Base-by-base conservation (phyloP, 106 monocot species). In the Platanthera guangdongensis region DNA sequence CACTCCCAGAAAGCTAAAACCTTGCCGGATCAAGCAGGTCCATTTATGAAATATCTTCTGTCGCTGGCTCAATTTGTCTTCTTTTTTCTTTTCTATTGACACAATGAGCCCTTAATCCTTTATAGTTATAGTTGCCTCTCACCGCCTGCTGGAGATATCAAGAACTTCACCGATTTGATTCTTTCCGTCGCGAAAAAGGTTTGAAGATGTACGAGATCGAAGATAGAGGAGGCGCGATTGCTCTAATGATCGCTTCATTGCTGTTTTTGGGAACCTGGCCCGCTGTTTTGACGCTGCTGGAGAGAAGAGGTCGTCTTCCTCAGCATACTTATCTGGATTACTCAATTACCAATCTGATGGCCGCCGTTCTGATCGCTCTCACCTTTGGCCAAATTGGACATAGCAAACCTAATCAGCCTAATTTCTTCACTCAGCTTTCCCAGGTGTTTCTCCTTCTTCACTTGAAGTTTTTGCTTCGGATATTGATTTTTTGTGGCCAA, bases 271-370 rank as follows among this genome's bases (percentile, higher is more conserved):
- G 95, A 18, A 95, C 95, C 19, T 95, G 92, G 92, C 95, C 95
- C 60, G 95, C 92, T 73, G 76, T 92, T 79, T 62, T 95, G 45
- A 88, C 92, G 52, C 80, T 95, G 5, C 59, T 95, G n/a, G 92
- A 95, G 89, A 78, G 84, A 80, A 85, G 95, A 47, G 95, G 95
- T 18, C 95, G 95, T 48, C 91, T 95, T n/a, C 95, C 92, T 48
- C 95, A 95, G 79, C 95, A 95, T 49, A 92, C 95, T 6, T 95
- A 92, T 73, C 87, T 95, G 8, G 95, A 95, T 80, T 95, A 92
- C 80, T 95, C 89, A 51, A 78, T 95, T 55, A 95, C 95, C 30
- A 95, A 95, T 85, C 87, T 95, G 5, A 73, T 95, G 32, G 89
- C 92, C 0, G 95, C 95, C 9, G 81, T 95, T 47, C 47, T 95